These are phyloP conservation scores for Talaromyces sp. DNA, from an alignment of 2,329 filamentous ascomycete species.

Conservation along the genomic window DNA sequence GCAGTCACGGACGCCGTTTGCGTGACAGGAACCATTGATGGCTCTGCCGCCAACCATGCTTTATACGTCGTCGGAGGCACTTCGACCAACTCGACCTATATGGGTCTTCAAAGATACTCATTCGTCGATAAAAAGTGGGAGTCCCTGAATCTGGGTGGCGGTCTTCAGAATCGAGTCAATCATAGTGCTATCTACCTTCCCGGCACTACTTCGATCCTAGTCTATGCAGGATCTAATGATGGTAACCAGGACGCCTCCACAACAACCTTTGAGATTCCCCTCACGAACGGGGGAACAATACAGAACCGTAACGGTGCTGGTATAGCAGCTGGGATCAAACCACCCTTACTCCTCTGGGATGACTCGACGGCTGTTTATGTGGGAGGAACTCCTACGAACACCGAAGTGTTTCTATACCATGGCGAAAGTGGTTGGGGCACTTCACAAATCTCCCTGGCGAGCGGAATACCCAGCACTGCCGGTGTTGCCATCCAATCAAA, in stretches of 20 bases:
- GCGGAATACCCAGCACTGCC: conserved; percentile 59
- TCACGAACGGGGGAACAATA: conserved; percentile 58
- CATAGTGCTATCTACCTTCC: conserved; percentile 77
- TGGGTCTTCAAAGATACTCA: conserved; percentile 70
- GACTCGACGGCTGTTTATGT: conserved; percentile 69
- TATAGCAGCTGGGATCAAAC: conserved; percentile 64
- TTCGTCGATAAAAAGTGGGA: conserved; percentile 61
- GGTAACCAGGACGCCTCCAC: conserved; percentile 60
- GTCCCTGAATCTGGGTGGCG: conserved; percentile 51
- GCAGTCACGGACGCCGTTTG: conserved; percentile 74
- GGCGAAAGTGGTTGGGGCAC: conserved; percentile 63
- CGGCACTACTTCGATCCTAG: conserved; percentile 67
- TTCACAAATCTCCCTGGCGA: conserved; percentile 63
- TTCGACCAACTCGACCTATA: conserved; percentile 58
- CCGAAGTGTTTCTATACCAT: conserved; percentile 70
- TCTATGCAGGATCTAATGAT: conserved; percentile 75
- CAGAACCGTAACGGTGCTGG: conserved; percentile 55
- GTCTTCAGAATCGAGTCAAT: conserved; percentile 67
- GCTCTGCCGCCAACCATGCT: conserved; percentile 58
- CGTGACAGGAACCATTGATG: conserved; percentile 64
- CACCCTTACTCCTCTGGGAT: conserved; percentile 74
- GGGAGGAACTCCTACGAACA: conserved; percentile 67
- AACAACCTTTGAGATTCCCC: conserved; percentile 72
- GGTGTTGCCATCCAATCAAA: conserved; percentile 67
- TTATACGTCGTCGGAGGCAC: conserved; percentile 81